Percentiles rank a stretch among this genome's conserved stretches.
Conservation (phyloP, 495 filamentous ascomycete genomes). For the Wilcoxina mikolae region DNA sequence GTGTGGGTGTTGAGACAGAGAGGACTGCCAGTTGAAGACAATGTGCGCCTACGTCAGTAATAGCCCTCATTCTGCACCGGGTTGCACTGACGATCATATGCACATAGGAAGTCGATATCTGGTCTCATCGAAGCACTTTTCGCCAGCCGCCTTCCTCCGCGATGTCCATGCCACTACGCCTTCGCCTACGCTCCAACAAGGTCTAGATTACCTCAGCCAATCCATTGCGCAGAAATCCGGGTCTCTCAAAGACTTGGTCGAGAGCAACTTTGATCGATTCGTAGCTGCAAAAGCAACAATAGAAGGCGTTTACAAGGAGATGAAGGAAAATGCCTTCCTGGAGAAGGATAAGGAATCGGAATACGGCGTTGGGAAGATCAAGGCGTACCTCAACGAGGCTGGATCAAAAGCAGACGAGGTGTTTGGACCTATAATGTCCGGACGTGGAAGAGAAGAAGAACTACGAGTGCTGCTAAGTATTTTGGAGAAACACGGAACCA, state of each 20-base stretch:
- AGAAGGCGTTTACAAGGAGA: slow-evolving; percentile 94
- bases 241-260: slow-evolving; percentile 84
- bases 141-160: slow-evolving; percentile 75
- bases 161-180: slow-evolving; percentile 76
- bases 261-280: slow-evolving; percentile 95
- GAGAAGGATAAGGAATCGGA: slow-evolving; percentile 85
- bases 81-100: slow-evolving; percentile 10
- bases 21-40: slow-evolving; percentile 74
- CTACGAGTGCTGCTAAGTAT: slow-evolving; percentile 57
- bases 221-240: slow-evolving; percentile 97
- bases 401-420: slow-evolving; percentile 90
- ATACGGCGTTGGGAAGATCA: slow-evolving; percentile 83
- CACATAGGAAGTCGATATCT: slow-evolving; percentile 71
- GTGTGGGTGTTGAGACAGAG: slow-evolving; percentile 57
- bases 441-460: slow-evolving; percentile 77
- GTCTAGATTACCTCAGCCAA: slow-evolving; percentile 63
- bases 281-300: slow-evolving; percentile 92
- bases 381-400: slow-evolving; percentile 69
- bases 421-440: slow-evolving; percentile 86
- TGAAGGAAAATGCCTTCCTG: slow-evolving; percentile 67
- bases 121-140: slow-evolving; percentile 88
- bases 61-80: background rate
- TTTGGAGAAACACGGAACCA: slow-evolving; percentile 61
- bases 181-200: slow-evolving; percentile 59
- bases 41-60: slow-evolving; percentile 53